These are phyloP conservation scores for Penicillium sp. DNA, from an alignment of 2,329 filamentous ascomycete species.

Conservation along the genomic window DNA sequence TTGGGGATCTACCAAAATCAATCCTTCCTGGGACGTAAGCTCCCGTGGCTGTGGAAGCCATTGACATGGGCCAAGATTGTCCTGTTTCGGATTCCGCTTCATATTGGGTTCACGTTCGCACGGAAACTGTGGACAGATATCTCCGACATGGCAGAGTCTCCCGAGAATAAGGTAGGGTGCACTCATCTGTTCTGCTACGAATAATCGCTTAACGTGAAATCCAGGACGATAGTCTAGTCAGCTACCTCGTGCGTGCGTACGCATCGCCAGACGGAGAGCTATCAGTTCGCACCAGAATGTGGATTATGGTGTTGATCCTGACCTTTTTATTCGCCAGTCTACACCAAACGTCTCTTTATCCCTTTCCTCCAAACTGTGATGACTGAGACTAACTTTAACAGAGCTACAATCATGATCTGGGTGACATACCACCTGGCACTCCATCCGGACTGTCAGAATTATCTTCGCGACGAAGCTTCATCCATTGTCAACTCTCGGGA, in stretches of 20 bases:
- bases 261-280: not conserved
- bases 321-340: conserved; percentile 1
- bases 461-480: not conserved
- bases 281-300: not conserved
- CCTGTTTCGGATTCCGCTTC: not conserved
- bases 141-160: not conserved
- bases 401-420: conserved; percentile 3
- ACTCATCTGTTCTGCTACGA: not conserved
- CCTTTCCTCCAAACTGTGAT: not conserved
- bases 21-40: not conserved
- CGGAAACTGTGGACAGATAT: not conserved
- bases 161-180: not conserved
- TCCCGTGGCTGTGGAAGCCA: not conserved
- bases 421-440: not conserved
- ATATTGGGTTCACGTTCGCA: not conserved
- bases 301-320: conserved; percentile 1
- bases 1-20: not conserved
- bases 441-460: not conserved
- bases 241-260: not conserved
- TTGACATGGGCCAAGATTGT: not conserved
- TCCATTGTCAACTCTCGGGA: not conserved
- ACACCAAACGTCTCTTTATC: not conserved
- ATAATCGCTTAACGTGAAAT: not conserved
- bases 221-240: not conserved
- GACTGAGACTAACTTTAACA: not conserved